phyloP scores from a whole-genome alignment of 805 yeast genomes.

The Candida dendrica region DNA sequence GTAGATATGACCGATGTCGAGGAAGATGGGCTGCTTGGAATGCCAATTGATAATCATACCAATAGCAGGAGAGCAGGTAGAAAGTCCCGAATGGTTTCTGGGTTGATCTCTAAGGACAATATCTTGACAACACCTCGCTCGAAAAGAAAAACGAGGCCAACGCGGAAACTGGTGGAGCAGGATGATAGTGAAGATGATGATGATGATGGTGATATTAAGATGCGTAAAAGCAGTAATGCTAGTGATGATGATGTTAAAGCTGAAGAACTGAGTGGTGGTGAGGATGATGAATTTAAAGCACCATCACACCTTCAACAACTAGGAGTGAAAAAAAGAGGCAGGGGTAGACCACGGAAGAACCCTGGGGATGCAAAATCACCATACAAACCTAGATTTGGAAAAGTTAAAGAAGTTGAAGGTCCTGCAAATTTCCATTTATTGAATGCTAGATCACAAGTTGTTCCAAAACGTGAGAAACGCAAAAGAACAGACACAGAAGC shows the following conservation, averaged over 20 bases:
- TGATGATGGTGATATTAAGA: not conserved
- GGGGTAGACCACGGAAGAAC: not conserved
- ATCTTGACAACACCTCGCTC: not conserved
- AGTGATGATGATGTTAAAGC: not conserved
- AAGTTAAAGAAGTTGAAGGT: not conserved
- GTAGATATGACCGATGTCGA: no score
- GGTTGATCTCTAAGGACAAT: not conserved
- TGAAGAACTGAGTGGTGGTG: not conserved
- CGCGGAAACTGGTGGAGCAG: not conserved
- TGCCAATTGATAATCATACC: not conserved
- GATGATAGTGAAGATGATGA: not conserved
- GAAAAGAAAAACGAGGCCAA: not conserved
- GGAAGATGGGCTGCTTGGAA: not conserved
- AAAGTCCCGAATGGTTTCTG: not conserved
- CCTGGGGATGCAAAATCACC: not conserved
- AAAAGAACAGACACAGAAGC: no score
- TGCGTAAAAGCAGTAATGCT: not conserved
- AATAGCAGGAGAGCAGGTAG: not conserved
- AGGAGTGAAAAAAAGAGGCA: not conserved
- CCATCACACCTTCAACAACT: no score
- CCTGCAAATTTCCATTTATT: not conserved
- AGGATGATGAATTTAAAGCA: not conserved
- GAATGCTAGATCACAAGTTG: not conserved
- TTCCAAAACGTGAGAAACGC: not conserved
- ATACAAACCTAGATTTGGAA: not conserved